A percentile compares a stretch with the other conserved stretches of the same genome.
Conservation (phyloP, 2,329 filamentous ascomycete species). For the Fusarium drepaniforme region DNA sequence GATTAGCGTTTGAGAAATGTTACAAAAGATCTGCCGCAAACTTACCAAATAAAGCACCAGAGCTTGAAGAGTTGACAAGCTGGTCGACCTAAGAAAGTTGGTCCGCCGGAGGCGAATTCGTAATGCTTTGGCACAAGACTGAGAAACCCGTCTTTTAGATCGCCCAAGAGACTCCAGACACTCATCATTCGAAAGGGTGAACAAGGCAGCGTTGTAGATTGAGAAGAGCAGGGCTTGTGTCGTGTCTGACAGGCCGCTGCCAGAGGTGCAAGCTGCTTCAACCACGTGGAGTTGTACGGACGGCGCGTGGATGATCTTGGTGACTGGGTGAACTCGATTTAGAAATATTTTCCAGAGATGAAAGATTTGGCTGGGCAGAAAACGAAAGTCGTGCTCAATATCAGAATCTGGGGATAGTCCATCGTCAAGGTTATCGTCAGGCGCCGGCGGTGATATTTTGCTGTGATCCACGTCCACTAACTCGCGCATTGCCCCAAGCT, state of each 20-base stretch:
- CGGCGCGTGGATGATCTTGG: neutral
- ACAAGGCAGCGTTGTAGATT: neutral
- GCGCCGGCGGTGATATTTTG: neutral
- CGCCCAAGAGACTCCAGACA: neutral
- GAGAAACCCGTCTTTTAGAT: too few relatives aligned
- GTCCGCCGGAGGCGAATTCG: neutral
- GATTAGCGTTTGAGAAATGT: neutral
- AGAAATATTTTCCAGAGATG: neutral
- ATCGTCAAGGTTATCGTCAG: neutral
- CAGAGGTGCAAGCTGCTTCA: neutral
- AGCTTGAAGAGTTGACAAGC: neutral
- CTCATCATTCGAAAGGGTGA: neutral
- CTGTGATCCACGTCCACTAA: neutral
- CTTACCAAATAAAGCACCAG: neutral
- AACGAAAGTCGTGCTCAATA: neutral
- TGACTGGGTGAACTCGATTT: neutral
- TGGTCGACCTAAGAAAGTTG: neutral
- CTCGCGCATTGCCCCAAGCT: neutral
- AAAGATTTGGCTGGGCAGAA: neutral
- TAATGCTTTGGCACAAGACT: neutral
- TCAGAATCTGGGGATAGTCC: neutral
- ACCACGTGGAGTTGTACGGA: neutral
- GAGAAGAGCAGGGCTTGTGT: neutral
- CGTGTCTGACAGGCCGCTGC: neutral
- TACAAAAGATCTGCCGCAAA: fast-evolving